Percentiles rank a stretch among this genome's conserved stretches.
Conservation (phyloP, 768 basidiomycete genomes). For the Rhodotorula graminis region DNA sequence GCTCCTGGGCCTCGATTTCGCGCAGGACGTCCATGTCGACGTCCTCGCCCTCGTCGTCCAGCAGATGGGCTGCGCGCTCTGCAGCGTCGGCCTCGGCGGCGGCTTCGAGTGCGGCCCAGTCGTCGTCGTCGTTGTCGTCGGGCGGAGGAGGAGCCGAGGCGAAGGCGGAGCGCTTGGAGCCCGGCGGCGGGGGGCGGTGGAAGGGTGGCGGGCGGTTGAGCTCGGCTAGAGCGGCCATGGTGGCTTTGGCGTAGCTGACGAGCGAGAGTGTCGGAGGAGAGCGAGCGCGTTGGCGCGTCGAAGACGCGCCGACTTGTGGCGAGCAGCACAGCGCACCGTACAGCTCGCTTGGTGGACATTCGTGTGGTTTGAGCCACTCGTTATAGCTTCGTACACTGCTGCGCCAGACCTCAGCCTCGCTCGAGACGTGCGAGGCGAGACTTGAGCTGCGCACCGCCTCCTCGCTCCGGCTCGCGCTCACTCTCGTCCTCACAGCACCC, state of each 20-base stretch:
- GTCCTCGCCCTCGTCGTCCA: constrained; percentile 15
- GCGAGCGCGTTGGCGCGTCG: neutral
- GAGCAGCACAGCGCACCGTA: too few species aligned
- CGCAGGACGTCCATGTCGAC: constrained; percentile 11
- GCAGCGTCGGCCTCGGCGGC: constrained; percentile 8
- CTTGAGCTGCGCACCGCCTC: too few species aligned
- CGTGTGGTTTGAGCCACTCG: too few species aligned
- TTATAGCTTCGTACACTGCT: too few species aligned
- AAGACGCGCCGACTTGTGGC: neutral
- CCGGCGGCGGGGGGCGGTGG: neutral
- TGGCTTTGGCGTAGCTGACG: neutral
- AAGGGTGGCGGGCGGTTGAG: constrained; percentile 17
- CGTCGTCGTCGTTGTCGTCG: constrained; percentile 18
- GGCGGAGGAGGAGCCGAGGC: neutral
- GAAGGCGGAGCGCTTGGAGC: neutral
- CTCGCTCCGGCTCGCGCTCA: too few species aligned
- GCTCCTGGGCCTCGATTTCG: constrained; percentile 10
- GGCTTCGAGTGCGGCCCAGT: constrained; percentile 6
- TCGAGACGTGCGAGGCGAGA: too few species aligned
- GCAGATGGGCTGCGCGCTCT: neutral
- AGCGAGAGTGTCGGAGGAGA: neutral
- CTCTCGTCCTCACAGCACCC: neutral
- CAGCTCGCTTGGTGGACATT: too few species aligned
- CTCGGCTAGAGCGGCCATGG: constrained; percentile 27
- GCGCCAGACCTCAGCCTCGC: too few species aligned